These are phyloP conservation scores for Backusella sp. DNA, from an alignment of 192 early-diverging fungal genomes.

Conservation along the genomic window DNA sequence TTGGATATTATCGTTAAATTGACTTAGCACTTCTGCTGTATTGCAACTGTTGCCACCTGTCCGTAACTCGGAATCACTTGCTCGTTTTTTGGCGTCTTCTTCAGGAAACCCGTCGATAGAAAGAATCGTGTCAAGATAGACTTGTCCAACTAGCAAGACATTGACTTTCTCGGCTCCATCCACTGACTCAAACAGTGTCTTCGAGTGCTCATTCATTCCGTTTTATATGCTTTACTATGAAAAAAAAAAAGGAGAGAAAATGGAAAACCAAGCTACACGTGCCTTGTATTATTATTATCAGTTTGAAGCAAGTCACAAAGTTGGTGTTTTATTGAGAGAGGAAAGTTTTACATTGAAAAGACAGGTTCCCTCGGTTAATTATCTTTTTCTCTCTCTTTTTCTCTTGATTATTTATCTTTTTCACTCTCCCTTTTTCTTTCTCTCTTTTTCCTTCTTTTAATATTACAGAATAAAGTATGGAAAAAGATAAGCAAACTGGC, in stretches of 20 bases:
- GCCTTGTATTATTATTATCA: too few species aligned
- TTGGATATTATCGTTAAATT: constrained; percentile 35
- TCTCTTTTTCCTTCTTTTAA: not conserved
- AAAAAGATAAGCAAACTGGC: constrained; percentile 7
- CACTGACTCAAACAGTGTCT: not conserved
- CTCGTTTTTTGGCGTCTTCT: constrained; percentile 61
- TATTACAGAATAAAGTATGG: not conserved
- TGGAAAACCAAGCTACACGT: not conserved
- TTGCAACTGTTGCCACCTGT: constrained; percentile 66
- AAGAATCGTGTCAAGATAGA: constrained; percentile 64
- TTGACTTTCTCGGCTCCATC: not conserved
- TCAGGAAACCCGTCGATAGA: constrained; percentile 54
- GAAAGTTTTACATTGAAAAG: not conserved
- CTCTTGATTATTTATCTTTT: not conserved
- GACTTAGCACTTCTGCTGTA: constrained; percentile 52
- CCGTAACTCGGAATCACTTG: constrained; percentile 53
- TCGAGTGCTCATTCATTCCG: not conserved
- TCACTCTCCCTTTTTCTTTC: not conserved
- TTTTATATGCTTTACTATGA: not conserved
- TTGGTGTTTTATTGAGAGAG: not conserved
- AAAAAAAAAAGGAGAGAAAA: not conserved
- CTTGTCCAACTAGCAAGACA: constrained; percentile 50
- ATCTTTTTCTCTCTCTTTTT: not conserved
- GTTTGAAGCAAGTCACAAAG: not conserved
- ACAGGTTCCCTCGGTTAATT: not conserved